Evolutionary conservation across 805 yeast genomes (phyloP).

Genomic region (Nakazawaea sp.): DNA sequence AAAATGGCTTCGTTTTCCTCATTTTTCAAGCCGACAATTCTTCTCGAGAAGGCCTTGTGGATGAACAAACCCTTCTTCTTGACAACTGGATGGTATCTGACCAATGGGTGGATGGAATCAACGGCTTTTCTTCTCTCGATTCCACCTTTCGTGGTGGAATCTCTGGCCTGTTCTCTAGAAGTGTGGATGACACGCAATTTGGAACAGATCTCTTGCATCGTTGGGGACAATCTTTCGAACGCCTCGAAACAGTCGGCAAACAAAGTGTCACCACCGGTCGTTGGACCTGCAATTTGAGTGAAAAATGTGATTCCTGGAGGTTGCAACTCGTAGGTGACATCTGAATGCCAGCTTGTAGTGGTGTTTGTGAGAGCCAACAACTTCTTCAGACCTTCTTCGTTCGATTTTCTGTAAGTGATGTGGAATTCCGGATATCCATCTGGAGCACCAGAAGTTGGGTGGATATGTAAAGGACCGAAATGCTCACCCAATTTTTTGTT

Average conservation of each 20-base stretch:
- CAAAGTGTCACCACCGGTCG: conserved; percentile 73
- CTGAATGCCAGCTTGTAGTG: conserved; percentile 59
- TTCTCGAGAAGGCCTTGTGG: conserved; percentile 55
- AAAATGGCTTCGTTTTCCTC: conserved; percentile 64
- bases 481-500: conserved; percentile 47
- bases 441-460: conserved; percentile 72
- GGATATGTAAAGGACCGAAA: conserved; percentile 68
- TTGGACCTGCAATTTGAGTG: conserved; percentile 52
- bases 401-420: conserved; percentile 47
- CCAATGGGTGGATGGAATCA: conserved; percentile 59
- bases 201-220: conserved; percentile 47
- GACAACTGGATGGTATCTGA: conserved; percentile 69
- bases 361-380: conserved; percentile 28
- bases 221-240: conserved; percentile 63
- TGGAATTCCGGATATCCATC: conserved; percentile 52
- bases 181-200: conserved; percentile 67
- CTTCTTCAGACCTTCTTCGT: conserved; percentile 28
- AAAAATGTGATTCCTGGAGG: conserved; percentile 70
- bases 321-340: conserved; percentile 66
- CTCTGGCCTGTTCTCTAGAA: conserved; percentile 61
- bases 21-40: conserved; percentile 64
- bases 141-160: conserved; percentile 49
- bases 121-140: conserved; percentile 61
- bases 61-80: conserved; percentile 52
- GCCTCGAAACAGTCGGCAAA: conserved; percentile 70